Evolutionary conservation across 306 rosid genomes (phyloP), one percentile per base, ranked within the genome.

Genomic region (Rubus idaeus): DNA sequence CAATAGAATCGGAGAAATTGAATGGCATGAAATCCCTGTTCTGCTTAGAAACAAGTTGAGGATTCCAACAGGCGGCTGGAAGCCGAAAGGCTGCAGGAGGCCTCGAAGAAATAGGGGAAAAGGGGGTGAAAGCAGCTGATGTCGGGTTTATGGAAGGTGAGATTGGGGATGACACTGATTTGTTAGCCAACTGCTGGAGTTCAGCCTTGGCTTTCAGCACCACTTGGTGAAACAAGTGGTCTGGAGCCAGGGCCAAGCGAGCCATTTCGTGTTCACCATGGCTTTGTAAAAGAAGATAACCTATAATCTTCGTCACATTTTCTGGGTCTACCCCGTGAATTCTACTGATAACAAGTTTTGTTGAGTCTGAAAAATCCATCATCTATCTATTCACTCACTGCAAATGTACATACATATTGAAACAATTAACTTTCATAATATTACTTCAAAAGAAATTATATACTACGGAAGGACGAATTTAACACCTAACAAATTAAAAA

Each of bases 341-440:
- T 72, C 83, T 88, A 20, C 80, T 78, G 17, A 79, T 77, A 71
- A 88, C 86, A 58, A 85, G 78, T 58, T 78, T 87, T 7, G 93
- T 82, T 69, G 70, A 78, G 53, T 83, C 93, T 10, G 94, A 84
- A 76, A 86, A 80, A 81, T 94, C 98, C 96, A 93, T 89, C 63
- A 37, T 71, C 75, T 66, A 79, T 71, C 65, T 60, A 60, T 44
- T 77, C 78, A 79, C 93, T 77, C 78, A 78, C 93, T 84, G 79
- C 81, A 84, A 76, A 69, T 37, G 53, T 62, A 65, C 74, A 78
- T n/a, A 37, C 42, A 23, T 63, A 71, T 0, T 51, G 57, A 39
- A 42, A 55, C 62, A 57, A 1, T 47, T 40, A 40, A 53, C 44
- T 26, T 26, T 18, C 40, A 10, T 41, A 70, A 41, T 62, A 49